Evolutionary conservation across 768 basidiomycete genomes (phyloP).

Genomic region (Podaxis carcinomalis): DNA sequence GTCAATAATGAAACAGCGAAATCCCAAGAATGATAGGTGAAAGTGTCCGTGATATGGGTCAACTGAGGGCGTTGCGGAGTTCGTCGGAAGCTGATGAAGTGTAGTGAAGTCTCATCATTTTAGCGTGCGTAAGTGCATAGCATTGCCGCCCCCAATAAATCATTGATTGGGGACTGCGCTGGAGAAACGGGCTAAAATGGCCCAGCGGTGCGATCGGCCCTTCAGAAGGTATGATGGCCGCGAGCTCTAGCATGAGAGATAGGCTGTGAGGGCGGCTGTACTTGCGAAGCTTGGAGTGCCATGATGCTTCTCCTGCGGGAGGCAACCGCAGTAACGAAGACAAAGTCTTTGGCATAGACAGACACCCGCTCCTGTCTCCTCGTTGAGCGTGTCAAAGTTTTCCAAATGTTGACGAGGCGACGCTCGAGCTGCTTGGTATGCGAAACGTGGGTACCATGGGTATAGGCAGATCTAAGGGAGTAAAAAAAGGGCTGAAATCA

Average conservation of each 20-base stretch:
- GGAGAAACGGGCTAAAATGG: background rate
- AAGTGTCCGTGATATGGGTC: background rate
- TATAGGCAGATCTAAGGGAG: background rate
- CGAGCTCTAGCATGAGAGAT: background rate
- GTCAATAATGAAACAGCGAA: background rate
- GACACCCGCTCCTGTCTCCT: constrained; percentile 51
- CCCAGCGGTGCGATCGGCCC: background rate
- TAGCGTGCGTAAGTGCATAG: background rate
- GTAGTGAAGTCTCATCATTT: background rate
- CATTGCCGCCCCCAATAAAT: background rate
- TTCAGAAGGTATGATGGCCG: background rate
- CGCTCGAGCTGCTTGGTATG: constrained; percentile 50
- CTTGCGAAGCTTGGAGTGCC: background rate
- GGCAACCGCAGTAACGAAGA: constrained; percentile 44
- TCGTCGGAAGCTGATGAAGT: background rate
- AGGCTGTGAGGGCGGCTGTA: background rate
- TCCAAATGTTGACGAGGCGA: constrained; percentile 58
- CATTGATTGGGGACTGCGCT: background rate
- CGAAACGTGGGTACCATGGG: constrained; percentile 16
- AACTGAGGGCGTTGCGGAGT: background rate
- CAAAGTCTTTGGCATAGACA: constrained; percentile 54
- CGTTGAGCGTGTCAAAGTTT: constrained; percentile 48
- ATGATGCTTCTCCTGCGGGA: constrained; percentile 49
- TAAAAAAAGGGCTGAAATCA: background rate
- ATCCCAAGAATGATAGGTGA: background rate